phyloP scores from a whole-genome alignment of 352 stramenopile species.

The Pythium folliculosum region DNA sequence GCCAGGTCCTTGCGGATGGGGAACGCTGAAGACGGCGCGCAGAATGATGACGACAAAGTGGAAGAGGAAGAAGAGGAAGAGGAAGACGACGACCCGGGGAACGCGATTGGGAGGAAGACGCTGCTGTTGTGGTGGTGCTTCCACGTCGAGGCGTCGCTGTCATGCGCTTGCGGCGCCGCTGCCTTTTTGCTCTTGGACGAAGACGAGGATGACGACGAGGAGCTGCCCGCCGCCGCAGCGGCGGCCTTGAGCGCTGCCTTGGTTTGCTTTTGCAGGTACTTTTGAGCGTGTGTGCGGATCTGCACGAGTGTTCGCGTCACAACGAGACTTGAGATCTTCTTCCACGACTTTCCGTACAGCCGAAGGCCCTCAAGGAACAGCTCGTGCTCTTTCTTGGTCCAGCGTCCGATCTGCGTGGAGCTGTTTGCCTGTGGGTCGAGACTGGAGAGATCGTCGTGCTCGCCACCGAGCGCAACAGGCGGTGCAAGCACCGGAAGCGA shows the following conservation, averaged over 20 bases:
- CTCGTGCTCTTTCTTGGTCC: constrained; percentile 90
- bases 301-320: constrained; percentile 90
- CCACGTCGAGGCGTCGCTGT: not conserved
- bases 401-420: constrained; percentile 68
- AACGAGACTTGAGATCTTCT: constrained; percentile 86
- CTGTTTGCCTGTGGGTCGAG: constrained; percentile 4
- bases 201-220: not conserved
- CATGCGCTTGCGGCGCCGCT: not conserved
- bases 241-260: constrained; percentile 53
- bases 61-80: constrained; percentile 15
- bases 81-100: constrained; percentile 31
- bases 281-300: constrained; percentile 97
- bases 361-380: constrained; percentile 87
- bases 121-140: constrained; percentile 14
- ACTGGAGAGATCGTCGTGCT: constrained; percentile 13
- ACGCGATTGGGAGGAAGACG: constrained; percentile 37
- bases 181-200: constrained; percentile 11
- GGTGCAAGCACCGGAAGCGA: constrained; percentile 4
- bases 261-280: constrained; percentile 92
- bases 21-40: constrained; percentile 18
- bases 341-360: constrained; percentile 90
- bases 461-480: constrained; percentile 4
- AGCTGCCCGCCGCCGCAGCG: constrained; percentile 22
- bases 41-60: constrained; percentile 22
- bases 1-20: constrained; percentile 14